phyloP scores from a whole-genome alignment of 768 basidiomycete species.

The Russula compacta region DNA sequence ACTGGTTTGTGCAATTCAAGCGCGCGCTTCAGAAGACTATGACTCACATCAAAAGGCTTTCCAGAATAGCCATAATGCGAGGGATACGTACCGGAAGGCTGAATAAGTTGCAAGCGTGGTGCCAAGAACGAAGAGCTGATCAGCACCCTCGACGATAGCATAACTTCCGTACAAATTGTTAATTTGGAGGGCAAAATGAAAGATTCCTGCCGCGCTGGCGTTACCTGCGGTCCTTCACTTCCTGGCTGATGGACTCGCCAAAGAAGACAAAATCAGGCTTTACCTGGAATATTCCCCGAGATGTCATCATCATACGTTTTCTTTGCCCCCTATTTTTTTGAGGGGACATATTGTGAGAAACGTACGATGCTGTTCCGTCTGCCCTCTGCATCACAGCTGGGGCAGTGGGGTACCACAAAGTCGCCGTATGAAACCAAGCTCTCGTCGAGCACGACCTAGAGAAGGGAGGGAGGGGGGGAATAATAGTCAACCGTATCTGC shows the following conservation, averaged over 20 bases:
- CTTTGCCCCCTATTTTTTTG: conserved; percentile 15
- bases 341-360: background rate
- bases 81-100: conserved; percentile 58
- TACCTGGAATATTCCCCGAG: conserved; percentile 32
- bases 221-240: conserved; percentile 64
- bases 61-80: background rate
- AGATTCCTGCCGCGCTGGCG: background rate
- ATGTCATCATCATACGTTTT: background rate
- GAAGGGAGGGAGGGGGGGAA: too few relatives aligned
- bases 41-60: conserved; percentile 22
- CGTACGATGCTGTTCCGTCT: conserved; percentile 52
- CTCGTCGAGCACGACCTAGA: conserved; percentile 70
- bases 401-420: conserved; percentile 75
- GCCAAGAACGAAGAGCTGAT: conserved; percentile 72
- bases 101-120: conserved; percentile 92
- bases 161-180: conserved; percentile 34
- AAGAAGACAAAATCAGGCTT: conserved; percentile 85
- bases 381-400: conserved; percentile 50
- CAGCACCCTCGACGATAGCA: conserved; percentile 45
- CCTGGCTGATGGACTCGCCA: conserved; percentile 72
- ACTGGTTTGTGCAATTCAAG: conserved; percentile 67
- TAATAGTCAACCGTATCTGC: background rate
- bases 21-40: conserved; percentile 68
- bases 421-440: conserved; percentile 55
- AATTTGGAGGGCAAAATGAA: background rate